Conservation (phyloP, 148 eudicot species). For the Amaranthus cruentus region DNA sequence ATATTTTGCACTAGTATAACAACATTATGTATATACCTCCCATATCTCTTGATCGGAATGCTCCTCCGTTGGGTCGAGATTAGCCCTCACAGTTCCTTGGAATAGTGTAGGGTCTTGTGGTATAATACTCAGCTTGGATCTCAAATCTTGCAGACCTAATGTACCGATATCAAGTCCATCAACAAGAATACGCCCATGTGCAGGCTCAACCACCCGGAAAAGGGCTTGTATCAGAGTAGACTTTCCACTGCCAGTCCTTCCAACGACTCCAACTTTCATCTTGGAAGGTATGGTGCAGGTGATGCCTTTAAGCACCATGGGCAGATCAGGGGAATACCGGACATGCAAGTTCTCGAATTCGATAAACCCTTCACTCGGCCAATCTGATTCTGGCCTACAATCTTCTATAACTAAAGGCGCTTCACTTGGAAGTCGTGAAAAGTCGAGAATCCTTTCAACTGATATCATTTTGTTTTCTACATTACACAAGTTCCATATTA, state of each 20-base stretch:
- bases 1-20: background rate
- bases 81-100: slow-evolving; percentile 76
- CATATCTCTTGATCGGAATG: slow-evolving; percentile 71
- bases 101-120: slow-evolving; percentile 94
- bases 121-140: slow-evolving; percentile 80
- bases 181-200: slow-evolving; percentile 59
- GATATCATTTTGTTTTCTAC: slow-evolving; percentile 96
- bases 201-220: slow-evolving; percentile 80
- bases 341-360: slow-evolving; percentile 59
- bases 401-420: slow-evolving; percentile 59
- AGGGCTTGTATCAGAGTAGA: slow-evolving; percentile 94
- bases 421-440: slow-evolving; percentile 59
- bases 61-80: slow-evolving; percentile 71
- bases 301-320: slow-evolving; percentile 74
- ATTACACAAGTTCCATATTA: slow-evolving; percentile 92
- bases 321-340: slow-evolving; percentile 60
- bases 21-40: slow-evolving; percentile 43
- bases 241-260: slow-evolving; percentile 91
- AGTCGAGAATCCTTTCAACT: slow-evolving; percentile 80
- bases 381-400: slow-evolving; percentile 52
- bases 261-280: slow-evolving; percentile 82
- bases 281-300: slow-evolving; percentile 59
- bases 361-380: slow-evolving; percentile 70
- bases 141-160: slow-evolving; percentile 71
- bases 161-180: slow-evolving; percentile 66